phyloP scores from a whole-genome alignment of 306 rosid species.

The Abrus pulchellus region DNA sequence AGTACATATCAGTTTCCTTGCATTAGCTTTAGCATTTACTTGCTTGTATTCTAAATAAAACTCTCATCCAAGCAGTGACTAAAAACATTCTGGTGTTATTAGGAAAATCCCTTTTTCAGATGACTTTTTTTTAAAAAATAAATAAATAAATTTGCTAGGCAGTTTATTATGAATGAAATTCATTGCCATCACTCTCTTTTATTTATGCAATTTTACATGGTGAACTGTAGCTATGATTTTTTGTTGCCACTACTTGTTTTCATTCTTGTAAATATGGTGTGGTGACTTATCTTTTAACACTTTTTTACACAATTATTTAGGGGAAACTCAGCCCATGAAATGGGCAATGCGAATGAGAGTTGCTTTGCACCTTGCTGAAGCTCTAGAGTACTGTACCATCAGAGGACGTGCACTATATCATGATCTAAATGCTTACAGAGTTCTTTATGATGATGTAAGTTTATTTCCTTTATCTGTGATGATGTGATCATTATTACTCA shows the following conservation, averaged over 20 bases:
- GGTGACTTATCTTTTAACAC: slow-evolving; percentile 31
- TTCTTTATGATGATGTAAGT: slow-evolving; percentile 90
- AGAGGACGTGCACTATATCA: slow-evolving; percentile 94
- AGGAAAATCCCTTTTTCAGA: slow-evolving; percentile 9
- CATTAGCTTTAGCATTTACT: slow-evolving; percentile 29
- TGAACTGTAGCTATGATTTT: slow-evolving; percentile 39
- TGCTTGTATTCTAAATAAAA: slow-evolving; percentile 18
- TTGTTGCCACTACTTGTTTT: slow-evolving; percentile 16
- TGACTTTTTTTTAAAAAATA: slow-evolving; percentile 25
- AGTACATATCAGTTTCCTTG: slow-evolving; percentile 53
- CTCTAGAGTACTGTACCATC: slow-evolving; percentile 93
- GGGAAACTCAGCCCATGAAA: slow-evolving; percentile 96
- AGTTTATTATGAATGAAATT: slow-evolving; percentile 25
- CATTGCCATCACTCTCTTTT: neutral
- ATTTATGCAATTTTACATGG: slow-evolving; percentile 7
- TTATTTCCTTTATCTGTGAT: slow-evolving; percentile 44
- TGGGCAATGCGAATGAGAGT: slow-evolving; percentile 97
- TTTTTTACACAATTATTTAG: slow-evolving; percentile 56
- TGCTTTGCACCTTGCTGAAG: slow-evolving; percentile 93
- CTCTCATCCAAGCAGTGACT: slow-evolving; percentile 30
- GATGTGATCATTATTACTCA: slow-evolving; percentile 15
- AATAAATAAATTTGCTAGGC: neutral
- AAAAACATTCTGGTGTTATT: neutral
- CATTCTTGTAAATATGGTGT: slow-evolving; percentile 23
- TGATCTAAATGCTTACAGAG: slow-evolving; percentile 94